Base-by-base conservation (phyloP, 2,329 filamentous ascomycete species). In the Colletotrichum theobromicola region DNA sequence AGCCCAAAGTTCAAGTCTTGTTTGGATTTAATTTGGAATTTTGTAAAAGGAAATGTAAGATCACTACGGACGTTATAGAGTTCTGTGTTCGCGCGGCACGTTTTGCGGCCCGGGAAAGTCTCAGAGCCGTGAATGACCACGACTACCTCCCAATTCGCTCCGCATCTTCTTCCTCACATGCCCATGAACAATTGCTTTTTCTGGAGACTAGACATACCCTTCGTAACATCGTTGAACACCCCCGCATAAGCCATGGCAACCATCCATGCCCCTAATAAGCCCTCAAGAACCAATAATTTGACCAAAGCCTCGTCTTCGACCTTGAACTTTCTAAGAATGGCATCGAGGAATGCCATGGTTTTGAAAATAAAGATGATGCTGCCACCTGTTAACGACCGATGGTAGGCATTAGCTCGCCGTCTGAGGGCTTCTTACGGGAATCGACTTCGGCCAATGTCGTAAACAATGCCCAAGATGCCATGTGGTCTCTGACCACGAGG, bases 1-100 rank as follows among this genome's bases (percentile, higher is more conserved):
- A 5, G n/a, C 37, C 1, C n/a, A 12, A 42, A 5, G 0, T 6
- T 42, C 37, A n/a, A n/a, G 0, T 42, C 10, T 4, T 18, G 18
- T 42, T 16, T n/a, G 18, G 37, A 18, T 0, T 42, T 42, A 9
- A 42, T 42, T 42, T n/a, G 18, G 5, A 42, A 42, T 2, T 4
- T n/a, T n/a, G 37, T 4, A 42, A 42, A 42, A 0, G n/a, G n/a
- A n/a, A 42, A 46, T n/a, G 4, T n/a, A 46, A 46, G 18, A 46
- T 46, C 9, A 3, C 18, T 46, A n/a, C n/a, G n/a, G n/a, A n/a
- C n/a, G n/a, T n/a, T n/a, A n/a, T n/a, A n/a, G n/a, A n/a, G n/a
- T n/a, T n/a, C n/a, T n/a, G n/a, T n/a, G n/a, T n/a, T n/a, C n/a
- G n/a, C n/a, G n/a, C n/a, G n/a, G n/a, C n/a, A n/a, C n/a, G n/a